Conservation (phyloP, 306 rosid genomes). For the Heteromeles arbutifolia region DNA sequence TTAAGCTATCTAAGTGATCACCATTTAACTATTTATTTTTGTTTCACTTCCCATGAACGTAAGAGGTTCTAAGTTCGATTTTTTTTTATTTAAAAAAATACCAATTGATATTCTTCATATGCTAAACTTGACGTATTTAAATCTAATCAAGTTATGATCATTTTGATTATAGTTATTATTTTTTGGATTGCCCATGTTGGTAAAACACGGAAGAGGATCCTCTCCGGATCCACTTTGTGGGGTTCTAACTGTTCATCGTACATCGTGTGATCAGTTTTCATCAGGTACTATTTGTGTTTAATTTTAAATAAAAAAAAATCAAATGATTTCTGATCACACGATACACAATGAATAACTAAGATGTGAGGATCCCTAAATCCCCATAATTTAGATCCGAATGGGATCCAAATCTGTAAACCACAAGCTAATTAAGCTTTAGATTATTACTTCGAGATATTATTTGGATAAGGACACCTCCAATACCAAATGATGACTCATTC, state of each 20-base stretch:
- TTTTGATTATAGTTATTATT: constrained; percentile 18
- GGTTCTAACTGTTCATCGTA: too few species aligned
- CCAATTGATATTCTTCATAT: background rate
- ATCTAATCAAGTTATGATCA: constrained; percentile 1
- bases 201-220: background rate
- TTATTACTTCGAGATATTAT: background rate
- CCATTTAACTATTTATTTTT: too few species aligned
- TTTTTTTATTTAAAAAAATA: too few species aligned
- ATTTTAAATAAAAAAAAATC: too few species aligned
- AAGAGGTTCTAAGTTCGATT: background rate
- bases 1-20: too few species aligned
- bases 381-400: too few species aligned
- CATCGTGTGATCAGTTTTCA: too few species aligned
- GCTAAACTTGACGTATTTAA: too few species aligned
- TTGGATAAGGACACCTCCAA: constrained; percentile 1
- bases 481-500: background rate
- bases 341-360: too few species aligned
- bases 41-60: background rate
- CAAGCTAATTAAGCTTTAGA: background rate
- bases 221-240: too few species aligned
- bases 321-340: too few species aligned
- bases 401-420: background rate
- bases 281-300: too few species aligned
- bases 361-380: accelerated
- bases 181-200: constrained; percentile 16